Base-by-base conservation (phyloP, 148 eudicot species). In the Fagopyrum homotropicum region DNA sequence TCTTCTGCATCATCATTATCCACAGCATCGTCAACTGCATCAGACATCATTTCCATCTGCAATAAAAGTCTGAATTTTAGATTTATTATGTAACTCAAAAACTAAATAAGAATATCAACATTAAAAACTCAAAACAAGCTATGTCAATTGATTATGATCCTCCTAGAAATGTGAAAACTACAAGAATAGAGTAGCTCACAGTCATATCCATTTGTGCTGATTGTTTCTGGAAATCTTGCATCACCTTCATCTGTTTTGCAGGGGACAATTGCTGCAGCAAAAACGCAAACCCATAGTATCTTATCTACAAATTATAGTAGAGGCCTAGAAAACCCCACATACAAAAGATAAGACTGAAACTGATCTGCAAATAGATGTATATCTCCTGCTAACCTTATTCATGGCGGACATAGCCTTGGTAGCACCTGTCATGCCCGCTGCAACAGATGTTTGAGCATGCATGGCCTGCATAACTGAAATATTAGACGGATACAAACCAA, bases 121-220 rank as follows among this genome's bases (percentile, higher is more conserved):
- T 19, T 43, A 22, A 45, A 43, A 75, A 72, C 51, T 19, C 14
- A 46, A 48, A 44, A 72, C 47, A 15, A 29, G 16, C 44, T 30
- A 64, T 8, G 0, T 0, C 40, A 35, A 35, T 35, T 1, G 40
- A 35, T 1, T 35, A 35, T 35, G 40, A 35, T 3, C 0, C 40
- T 30, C 1, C 14, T 64, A 11, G 17, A 14, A 35, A 40, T 4
- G 8, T 35, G 46, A 15, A 64, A 64, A 35, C 40, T 35, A 1
- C 70, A 64, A 66, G 71, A 43, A 40, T 17, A 66, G 1, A 66
- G 1, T 5, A 79, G 77, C 93, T 85, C 87, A 93, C 98, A 35
- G 95, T 89, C 97, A 91, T 93, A 83, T 93, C 98, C 97, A 93
- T 87, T 77, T 91, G 94, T n/a, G 95, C 95, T 46, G 98, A 93